phyloP scores from a whole-genome alignment of 2,329 filamentous ascomycete species.

The Pseudopyrenochaeta lycopersici region DNA sequence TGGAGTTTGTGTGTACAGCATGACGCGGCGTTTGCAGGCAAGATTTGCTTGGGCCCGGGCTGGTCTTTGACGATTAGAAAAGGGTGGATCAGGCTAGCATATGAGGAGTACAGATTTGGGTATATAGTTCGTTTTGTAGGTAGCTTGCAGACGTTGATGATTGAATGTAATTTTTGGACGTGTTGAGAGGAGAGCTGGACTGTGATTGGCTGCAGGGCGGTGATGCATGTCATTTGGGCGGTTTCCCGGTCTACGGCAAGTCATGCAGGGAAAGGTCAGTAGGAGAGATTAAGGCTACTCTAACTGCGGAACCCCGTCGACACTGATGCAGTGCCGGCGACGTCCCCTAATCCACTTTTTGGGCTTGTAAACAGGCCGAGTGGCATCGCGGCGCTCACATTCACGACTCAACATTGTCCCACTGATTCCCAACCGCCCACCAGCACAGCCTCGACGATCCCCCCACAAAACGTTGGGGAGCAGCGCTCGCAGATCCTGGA shows the following conservation, averaged over 20 bases:
- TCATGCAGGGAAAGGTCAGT: slow-evolving; percentile 22
- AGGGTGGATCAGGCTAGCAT: background rate
- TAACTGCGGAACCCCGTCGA: slow-evolving; percentile 17
- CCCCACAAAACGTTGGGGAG: slow-evolving; percentile 4
- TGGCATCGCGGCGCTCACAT: slow-evolving; percentile 5
- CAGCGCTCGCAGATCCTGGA: slow-evolving; percentile 10
- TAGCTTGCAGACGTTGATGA: no score
- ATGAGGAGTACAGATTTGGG: background rate
- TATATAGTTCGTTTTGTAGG: background rate
- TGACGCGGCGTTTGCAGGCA: background rate
- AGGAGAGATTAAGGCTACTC: slow-evolving; percentile 23
- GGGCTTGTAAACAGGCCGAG: slow-evolving; percentile 13
- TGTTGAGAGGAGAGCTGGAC: no score
- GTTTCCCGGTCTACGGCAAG: slow-evolving; percentile 29
- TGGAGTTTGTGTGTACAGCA: background rate
- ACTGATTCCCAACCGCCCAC: slow-evolving; percentile 8
- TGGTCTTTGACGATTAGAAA: background rate
- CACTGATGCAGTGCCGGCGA: slow-evolving; percentile 7
- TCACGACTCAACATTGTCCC: background rate
- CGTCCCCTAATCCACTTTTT: slow-evolving; percentile 7
- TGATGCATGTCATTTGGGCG: background rate
- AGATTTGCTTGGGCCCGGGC: background rate
- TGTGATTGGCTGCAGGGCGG: background rate
- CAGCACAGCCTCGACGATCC: slow-evolving; percentile 16
- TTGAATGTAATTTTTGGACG: no score